phyloP scores from a whole-genome alignment of 2,329 filamentous ascomycete species.

The Penicillium rolfsii region DNA sequence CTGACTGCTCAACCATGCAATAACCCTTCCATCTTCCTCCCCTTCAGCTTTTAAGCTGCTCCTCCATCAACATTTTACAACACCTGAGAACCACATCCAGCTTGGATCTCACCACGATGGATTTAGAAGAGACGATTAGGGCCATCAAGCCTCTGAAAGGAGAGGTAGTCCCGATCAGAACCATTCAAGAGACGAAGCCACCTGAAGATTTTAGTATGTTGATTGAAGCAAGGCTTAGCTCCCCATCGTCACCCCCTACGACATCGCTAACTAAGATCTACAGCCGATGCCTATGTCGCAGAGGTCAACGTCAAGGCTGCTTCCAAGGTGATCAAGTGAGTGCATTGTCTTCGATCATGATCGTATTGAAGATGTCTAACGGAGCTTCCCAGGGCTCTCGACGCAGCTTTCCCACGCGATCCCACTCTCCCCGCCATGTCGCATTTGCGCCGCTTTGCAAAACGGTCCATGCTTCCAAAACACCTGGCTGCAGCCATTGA shows the following conservation, averaged over 20 bases:
- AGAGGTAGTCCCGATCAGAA: conserved; percentile 45
- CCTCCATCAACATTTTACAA: background rate
- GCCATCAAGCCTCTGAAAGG: conserved; percentile 38
- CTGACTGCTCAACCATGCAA: background rate
- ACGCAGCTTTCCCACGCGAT: conserved; percentile 42
- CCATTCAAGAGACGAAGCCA: conserved; percentile 48
- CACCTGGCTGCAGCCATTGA: conserved; percentile 31
- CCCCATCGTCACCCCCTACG: background rate
- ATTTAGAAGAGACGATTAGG: conserved; percentile 28
- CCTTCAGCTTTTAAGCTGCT: background rate
- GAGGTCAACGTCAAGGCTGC: conserved; percentile 51
- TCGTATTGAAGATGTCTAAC: background rate
- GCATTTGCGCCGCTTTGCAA: conserved; percentile 50
- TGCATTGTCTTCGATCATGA: background rate
- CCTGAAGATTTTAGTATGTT: conserved; percentile 47
- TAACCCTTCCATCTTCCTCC: background rate
- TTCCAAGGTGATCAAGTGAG: conserved; percentile 50
- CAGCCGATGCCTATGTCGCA: conserved; percentile 49
- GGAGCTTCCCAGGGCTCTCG: conserved; percentile 40
- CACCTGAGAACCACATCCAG: background rate
- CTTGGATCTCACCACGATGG: conserved; percentile 24
- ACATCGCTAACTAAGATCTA: conserved; percentile 19
- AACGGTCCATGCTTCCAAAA: conserved; percentile 40
- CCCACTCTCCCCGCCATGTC: conserved; percentile 35
- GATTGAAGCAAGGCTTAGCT: no score